Evolutionary conservation across 2,329 filamentous ascomycete genomes (phyloP).

Genomic region (Fusarium newnesense): DNA sequence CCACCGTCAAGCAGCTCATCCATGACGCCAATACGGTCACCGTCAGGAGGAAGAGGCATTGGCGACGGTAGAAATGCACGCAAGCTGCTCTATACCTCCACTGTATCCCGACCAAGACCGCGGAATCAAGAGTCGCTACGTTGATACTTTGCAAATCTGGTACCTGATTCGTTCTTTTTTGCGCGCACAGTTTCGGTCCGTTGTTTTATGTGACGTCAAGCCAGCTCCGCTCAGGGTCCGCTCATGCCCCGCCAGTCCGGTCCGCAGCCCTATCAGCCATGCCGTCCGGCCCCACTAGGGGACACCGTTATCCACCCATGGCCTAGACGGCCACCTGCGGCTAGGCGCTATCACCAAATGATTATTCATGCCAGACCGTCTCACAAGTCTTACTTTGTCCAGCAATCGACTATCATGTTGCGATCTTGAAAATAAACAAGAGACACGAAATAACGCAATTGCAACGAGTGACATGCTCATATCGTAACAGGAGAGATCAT

Average conservation of each 20-base stretch:
- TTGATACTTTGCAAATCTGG: conserved; percentile 19
- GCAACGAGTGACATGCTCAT: neutral
- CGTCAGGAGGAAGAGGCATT: conserved; percentile 30
- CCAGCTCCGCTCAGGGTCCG: conserved; percentile 28
- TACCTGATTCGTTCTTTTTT: conserved; percentile 14
- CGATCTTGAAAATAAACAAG: conserved; percentile 4
- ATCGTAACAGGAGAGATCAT: neutral
- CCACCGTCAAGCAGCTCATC: conserved; percentile 28
- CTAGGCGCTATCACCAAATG: conserved; percentile 27
- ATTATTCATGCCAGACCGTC: conserved; percentile 20
- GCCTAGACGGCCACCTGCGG: conserved; percentile 23
- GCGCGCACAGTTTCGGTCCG: conserved; percentile 36
- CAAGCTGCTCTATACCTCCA: conserved; percentile 12
- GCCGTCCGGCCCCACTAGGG: conserved; percentile 40
- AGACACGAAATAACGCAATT: neutral
- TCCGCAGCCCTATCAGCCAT: conserved; percentile 45
- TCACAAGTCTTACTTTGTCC: conserved; percentile 14
- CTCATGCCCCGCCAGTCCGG: conserved; percentile 26
- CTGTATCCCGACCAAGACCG: conserved; percentile 7
- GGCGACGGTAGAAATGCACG: conserved; percentile 30
- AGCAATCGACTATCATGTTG: conserved; percentile 9
- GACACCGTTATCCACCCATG: conserved; percentile 6
- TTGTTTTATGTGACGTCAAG: conserved; percentile 47
- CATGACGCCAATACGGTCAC: conserved; percentile 38
- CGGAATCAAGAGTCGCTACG: conserved; percentile 22